Evolutionary conservation across 1,284 basidiomycete genomes (phyloP).

Genomic region (Naganishia sp.): DNA sequence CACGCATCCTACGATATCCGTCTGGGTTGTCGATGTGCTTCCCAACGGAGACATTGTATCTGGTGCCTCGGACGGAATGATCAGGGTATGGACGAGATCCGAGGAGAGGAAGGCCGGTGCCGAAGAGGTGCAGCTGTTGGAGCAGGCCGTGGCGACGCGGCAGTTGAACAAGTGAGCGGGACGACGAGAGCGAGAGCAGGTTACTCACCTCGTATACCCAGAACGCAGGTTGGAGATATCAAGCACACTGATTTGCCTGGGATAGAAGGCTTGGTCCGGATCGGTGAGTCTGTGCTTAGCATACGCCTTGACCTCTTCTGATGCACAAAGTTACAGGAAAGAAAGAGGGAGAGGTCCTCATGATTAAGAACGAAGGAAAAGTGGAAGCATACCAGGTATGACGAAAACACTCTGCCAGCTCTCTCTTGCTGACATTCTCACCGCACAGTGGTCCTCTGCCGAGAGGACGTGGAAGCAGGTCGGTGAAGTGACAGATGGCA

Average conservation of each 20-base stretch:
- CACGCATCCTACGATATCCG: conserved; percentile 86
- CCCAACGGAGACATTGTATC: conserved; percentile 87
- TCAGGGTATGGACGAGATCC: conserved; percentile 81
- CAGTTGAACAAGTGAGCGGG: conserved; percentile 51
- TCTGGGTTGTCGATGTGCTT: conserved; percentile 85
- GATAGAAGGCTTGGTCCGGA: conserved; percentile 69
- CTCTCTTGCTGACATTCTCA: background rate
- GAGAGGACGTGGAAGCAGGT: conserved; percentile 82
- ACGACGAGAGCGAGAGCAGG: too few relatives aligned
- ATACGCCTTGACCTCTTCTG: background rate
- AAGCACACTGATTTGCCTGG: conserved; percentile 86
- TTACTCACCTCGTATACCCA: conserved; percentile 31
- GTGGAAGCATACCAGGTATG: conserved; percentile 85
- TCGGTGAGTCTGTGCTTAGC: conserved; percentile 61
- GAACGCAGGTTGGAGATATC: conserved; percentile 85
- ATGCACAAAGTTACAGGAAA: conserved; percentile 62
- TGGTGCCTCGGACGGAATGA: conserved; percentile 80
- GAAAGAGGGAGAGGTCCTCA: conserved; percentile 88
- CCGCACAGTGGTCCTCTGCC: conserved; percentile 71
- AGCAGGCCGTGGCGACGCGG: conserved; percentile 66
- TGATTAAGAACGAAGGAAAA: conserved; percentile 74
- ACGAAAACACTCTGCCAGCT: background rate
- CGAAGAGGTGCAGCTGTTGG: conserved; percentile 68
- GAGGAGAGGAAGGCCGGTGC: conserved; percentile 72
- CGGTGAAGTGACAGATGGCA: conserved; percentile 92